These are phyloP conservation scores for Colletotrichum higginsianum DNA, from an alignment of 2,329 filamentous ascomycete genomes.

Conservation along the genomic window DNA sequence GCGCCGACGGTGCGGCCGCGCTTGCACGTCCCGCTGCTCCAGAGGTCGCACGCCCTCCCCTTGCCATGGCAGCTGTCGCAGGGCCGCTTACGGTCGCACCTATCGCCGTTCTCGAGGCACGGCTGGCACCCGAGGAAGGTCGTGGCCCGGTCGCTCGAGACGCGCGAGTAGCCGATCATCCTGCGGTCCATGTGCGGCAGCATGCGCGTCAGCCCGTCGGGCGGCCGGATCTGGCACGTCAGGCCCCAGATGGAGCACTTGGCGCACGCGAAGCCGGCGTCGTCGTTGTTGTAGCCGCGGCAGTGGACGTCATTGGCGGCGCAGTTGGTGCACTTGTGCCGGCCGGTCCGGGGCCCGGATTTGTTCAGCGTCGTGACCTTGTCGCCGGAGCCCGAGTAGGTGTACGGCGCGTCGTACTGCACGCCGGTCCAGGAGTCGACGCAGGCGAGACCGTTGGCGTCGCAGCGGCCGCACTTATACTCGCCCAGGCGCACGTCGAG, in stretches of 20 bases:
- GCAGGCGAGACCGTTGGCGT: slow-evolving; percentile 42
- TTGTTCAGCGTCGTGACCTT: background rate
- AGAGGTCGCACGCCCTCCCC: slow-evolving; percentile 41
- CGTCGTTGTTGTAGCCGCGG: slow-evolving; percentile 22
- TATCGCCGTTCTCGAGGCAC: slow-evolving; percentile 17
- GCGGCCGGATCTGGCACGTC: slow-evolving; percentile 20
- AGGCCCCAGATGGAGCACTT: slow-evolving; percentile 40
- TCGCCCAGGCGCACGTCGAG: slow-evolving; percentile 31
- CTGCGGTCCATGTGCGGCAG: slow-evolving; percentile 27
- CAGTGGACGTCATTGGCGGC: slow-evolving; percentile 15
- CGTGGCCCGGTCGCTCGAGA: slow-evolving; percentile 2
- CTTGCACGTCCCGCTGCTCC: background rate
- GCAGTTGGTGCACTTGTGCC: slow-evolving; percentile 29
- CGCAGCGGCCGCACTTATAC: slow-evolving; percentile 43
- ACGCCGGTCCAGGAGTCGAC: slow-evolving; percentile 40
- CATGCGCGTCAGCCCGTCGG: no score
- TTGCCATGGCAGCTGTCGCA: slow-evolving; percentile 53
- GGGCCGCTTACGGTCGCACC: slow-evolving; percentile 55
- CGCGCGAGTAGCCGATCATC: slow-evolving; percentile 31
- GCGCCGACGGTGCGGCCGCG: slow-evolving; percentile 39
- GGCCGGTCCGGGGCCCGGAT: background rate
- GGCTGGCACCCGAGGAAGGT: slow-evolving; percentile 25
- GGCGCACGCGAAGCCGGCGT: slow-evolving; percentile 33
- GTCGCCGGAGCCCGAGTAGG: slow-evolving; percentile 8
- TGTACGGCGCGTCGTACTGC: slow-evolving; percentile 39